A percentile compares a stretch with the other conserved stretches of the same genome.
These are phyloP conservation scores for Scutellaria galericulata DNA, from an alignment of 257 asterid genomes.

Conservation along the genomic window DNA sequence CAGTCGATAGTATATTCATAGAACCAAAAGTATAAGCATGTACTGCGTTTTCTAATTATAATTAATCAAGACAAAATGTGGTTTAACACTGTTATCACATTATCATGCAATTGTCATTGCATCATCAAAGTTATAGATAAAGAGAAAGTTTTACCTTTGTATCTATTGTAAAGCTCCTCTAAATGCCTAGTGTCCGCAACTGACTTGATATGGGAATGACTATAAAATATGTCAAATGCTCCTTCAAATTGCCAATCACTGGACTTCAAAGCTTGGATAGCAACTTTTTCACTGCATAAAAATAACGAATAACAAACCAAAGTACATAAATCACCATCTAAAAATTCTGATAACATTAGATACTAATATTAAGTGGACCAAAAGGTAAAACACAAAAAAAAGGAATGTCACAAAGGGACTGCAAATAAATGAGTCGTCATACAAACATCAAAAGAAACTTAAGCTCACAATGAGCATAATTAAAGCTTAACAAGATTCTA, in stretches of 20 bases:
- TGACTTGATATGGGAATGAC: constrained; percentile 77
- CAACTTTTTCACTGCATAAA: constrained; percentile 79
- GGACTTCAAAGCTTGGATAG: constrained; percentile 85
- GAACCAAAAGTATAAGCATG: constrained; percentile 6
- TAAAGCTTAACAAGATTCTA: constrained; percentile 4
- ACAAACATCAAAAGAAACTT: constrained; percentile 20
- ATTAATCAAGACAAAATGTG: constrained; percentile 26
- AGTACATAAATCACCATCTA: constrained; percentile 19
- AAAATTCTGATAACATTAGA: not conserved
- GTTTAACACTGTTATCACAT: constrained; percentile 10
- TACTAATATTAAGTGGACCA: constrained; percentile 2
- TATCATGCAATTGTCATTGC: not conserved
- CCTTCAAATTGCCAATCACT: constrained; percentile 99
- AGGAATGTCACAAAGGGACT: constrained; percentile 20
- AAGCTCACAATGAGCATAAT: not conserved
- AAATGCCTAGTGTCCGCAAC: constrained; percentile 83
- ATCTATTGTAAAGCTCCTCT: constrained; percentile 94
- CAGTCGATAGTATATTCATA: constrained; percentile 4
- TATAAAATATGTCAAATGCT: constrained; percentile 92
- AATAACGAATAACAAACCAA: constrained; percentile 30
- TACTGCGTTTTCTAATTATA: not conserved
- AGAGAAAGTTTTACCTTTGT: constrained; percentile 62
- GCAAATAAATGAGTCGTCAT: not conserved
- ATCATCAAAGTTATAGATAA: constrained; percentile 7
- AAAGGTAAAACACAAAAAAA: not conserved